phyloP scores from a whole-genome alignment of 2,329 filamentous ascomycete species.

The Chalara sp. region DNA sequence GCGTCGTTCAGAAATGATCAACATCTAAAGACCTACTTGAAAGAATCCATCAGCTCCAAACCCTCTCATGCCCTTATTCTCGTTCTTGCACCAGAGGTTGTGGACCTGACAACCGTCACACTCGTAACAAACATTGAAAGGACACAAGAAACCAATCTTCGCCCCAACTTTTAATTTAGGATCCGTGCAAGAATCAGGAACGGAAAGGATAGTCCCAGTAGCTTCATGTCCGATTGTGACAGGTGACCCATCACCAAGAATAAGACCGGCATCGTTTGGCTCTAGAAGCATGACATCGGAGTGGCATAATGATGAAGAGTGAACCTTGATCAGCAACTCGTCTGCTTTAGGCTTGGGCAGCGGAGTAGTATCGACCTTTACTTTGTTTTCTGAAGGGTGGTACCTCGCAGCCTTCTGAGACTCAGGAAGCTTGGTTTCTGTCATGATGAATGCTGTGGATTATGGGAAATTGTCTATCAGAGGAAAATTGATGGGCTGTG shows the following conservation, averaged over 20 bases:
- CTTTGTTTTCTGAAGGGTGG: slow-evolving; percentile 18
- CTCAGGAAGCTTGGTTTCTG: neutral
- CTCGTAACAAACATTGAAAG: slow-evolving; percentile 8
- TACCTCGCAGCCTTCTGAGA: slow-evolving; percentile 9
- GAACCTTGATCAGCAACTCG: slow-evolving; percentile 33
- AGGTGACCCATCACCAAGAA: slow-evolving; percentile 4
- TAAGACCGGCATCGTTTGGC: slow-evolving; percentile 1
- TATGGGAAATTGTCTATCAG: neutral
- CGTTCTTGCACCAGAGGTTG: slow-evolving; percentile 33
- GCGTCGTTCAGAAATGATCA: too few relatives aligned
- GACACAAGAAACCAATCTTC: slow-evolving; percentile 11
- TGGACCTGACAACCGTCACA: slow-evolving; percentile 40
- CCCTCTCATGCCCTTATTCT: slow-evolving; percentile 31
- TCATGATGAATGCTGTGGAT: neutral
- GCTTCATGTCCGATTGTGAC: slow-evolving; percentile 15
- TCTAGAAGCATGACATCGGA: slow-evolving; percentile 27
- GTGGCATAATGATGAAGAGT: slow-evolving; percentile 33
- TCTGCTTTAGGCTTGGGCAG: slow-evolving; percentile 35
- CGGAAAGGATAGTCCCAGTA: slow-evolving; percentile 9
- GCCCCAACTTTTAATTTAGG: slow-evolving; percentile 3
- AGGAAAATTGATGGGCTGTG: neutral
- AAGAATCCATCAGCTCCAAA: slow-evolving; percentile 39
- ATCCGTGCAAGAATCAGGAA: slow-evolving; percentile 4
- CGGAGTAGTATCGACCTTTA: slow-evolving; percentile 36
- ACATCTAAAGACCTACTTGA: slow-evolving; percentile 2